phyloP scores from a whole-genome alignment of 2,329 filamentous ascomycete genomes.

The Paecilomyces fulvus region DNA sequence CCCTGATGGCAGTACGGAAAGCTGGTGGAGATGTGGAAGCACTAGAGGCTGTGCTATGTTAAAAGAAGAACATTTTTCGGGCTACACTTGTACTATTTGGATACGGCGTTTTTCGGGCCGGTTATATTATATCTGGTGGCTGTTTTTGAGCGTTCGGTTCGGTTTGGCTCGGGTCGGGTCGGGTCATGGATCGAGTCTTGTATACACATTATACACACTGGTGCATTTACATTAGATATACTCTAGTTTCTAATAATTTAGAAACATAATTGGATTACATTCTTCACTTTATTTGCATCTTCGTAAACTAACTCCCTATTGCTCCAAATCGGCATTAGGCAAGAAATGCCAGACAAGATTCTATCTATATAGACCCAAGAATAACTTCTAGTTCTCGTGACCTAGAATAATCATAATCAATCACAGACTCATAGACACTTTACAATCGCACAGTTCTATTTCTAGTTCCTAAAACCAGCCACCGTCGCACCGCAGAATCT shows the following conservation, averaged over 20 bases:
- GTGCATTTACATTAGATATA: neutral
- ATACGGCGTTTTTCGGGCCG: neutral
- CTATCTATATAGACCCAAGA: neutral
- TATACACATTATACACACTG: neutral
- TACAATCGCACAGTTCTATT: no score
- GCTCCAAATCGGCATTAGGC: neutral
- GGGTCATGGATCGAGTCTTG: neutral
- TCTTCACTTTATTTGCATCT: neutral
- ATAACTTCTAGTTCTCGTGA: neutral
- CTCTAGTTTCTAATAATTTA: neutral
- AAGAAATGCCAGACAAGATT: neutral
- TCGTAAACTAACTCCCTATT: neutral
- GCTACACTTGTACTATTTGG: neutral
- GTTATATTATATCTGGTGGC: neutral
- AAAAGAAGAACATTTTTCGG: conserved; percentile 4
- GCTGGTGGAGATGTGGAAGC: conserved; percentile 40
- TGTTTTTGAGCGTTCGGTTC: neutral
- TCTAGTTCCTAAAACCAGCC: neutral
- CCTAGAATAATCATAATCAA: neutral
- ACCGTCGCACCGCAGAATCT: neutral
- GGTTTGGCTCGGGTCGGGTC: neutral
- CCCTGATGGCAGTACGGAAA: conserved; percentile 34
- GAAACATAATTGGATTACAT: neutral
- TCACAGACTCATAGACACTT: no score
- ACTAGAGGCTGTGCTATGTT: conserved; percentile 33